Base-by-base conservation (phyloP, 441 rosid genomes). In the Croton setiger region DNA sequence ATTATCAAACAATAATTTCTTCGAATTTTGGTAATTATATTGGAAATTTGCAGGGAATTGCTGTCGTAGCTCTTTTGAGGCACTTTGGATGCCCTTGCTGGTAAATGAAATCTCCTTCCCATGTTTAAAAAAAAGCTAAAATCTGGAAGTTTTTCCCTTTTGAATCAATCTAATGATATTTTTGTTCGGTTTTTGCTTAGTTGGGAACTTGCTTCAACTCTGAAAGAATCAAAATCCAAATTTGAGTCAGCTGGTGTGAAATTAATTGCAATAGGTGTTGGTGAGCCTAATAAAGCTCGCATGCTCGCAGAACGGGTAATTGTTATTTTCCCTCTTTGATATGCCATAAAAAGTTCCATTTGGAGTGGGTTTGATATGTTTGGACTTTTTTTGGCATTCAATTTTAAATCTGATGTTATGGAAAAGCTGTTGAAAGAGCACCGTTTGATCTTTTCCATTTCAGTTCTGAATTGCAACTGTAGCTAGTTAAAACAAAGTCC, bases 71-170 rank as follows among this genome's bases (percentile, higher is more conserved):
- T 8, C 88, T 90, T 47, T 71, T 93, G 68, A 83, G 92, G 71
- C 97, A 90, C 80, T 93, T 93, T 73, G 98, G 97, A 60, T 90
- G 96, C 72, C 70, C 75, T 73, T 90, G 91, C 85, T 87, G 96
- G 94, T 93, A 84, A 57, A 17, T 66, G 45, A 57, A 39, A 17
- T 58, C 12, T 9, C 13, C 35, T 1, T 18, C 3, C 0, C 13
- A 54, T 58, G 9, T n/a, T 15, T 8, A 1, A 0, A 0, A 9
- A 1, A 35, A n/a, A n/a, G 18, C 49, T 54, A 35, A 33, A 20
- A 7, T 35, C 37, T 61, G 5, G 11, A 7, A 17, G 12, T 48
- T 48, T 6, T 20, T 70, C 20, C 15, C 20, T 7, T 18, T 15
- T 27, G 36, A 35, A 8, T 62, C 17, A 15, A 15, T 31, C 8